phyloP scores from a whole-genome alignment of 164 flowering plant species.

The Chimonanthus praecox region DNA sequence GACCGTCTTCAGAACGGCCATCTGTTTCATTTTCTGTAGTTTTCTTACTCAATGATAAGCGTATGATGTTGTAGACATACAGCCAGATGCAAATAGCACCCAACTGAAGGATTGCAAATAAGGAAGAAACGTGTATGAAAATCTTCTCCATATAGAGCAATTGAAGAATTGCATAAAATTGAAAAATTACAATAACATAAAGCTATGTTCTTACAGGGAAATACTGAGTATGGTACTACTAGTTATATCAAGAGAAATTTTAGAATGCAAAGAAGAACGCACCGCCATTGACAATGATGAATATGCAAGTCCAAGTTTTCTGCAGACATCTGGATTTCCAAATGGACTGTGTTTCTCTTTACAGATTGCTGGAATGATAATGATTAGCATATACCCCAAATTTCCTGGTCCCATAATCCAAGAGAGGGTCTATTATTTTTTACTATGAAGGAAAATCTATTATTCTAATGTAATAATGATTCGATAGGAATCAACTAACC shows the following conservation, averaged over 20 bases:
- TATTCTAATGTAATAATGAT: neutral
- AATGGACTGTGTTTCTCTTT: slow-evolving; percentile 72
- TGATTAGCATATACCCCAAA: slow-evolving; percentile 66
- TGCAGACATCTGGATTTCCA: slow-evolving; percentile 54
- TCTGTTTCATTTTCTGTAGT: slow-evolving; percentile 13
- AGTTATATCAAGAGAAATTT: neutral
- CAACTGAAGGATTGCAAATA: slow-evolving; percentile 28
- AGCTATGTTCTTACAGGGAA: neutral
- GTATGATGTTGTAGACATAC: slow-evolving; percentile 55
- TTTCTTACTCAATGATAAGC: slow-evolving; percentile 27
- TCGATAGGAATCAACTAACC: neutral
- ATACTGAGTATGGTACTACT: too few species aligned
- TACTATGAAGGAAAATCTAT: neutral
- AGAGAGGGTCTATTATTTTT: neutral
- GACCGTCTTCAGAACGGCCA: neutral
- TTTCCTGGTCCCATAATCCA: slow-evolving; percentile 46
- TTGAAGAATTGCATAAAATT: neutral
- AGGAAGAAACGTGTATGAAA: neutral
- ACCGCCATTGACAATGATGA: slow-evolving; percentile 88
- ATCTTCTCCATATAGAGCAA: neutral
- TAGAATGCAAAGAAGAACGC: slow-evolving; percentile 12
- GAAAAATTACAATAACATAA: neutral
- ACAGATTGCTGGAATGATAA: slow-evolving; percentile 81
- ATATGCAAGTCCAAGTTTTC: slow-evolving; percentile 58
- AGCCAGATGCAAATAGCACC: slow-evolving; percentile 71